Percentiles rank a stretch among this genome's conserved stretches.
Conservation (phyloP, 768 basidiomycete species). For the Panaeolus papilionaceus region DNA sequence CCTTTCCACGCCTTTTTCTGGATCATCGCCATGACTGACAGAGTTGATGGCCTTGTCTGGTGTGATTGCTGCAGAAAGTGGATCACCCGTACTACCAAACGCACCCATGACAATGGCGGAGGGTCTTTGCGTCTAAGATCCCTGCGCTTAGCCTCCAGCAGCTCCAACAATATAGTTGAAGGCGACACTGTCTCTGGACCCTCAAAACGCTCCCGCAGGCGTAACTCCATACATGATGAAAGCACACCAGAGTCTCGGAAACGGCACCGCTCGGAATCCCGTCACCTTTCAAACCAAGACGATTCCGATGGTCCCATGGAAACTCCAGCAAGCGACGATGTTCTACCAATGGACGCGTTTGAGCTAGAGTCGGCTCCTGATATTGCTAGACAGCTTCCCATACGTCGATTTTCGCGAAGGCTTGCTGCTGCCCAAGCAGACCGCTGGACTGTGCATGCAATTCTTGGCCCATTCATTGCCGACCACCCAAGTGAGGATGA, state of each 20-base stretch:
- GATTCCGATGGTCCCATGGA: too few species aligned
- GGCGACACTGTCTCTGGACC: not conserved
- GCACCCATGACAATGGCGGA: not conserved
- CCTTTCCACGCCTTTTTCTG: too few species aligned
- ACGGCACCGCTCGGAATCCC: too few species aligned
- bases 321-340: not conserved
- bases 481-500: not conserved
- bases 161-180: too few species aligned
- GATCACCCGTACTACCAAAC: not conserved
- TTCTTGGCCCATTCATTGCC: not conserved
- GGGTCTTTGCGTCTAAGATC: not conserved
- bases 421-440: not conserved
- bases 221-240: too few species aligned
- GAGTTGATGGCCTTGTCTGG: not conserved
- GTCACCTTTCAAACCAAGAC: too few species aligned
- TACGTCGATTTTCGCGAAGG: not conserved
- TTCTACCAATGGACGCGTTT: not conserved
- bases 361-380: not conserved
- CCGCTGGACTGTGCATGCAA: not conserved
- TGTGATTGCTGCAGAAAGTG: not conserved
- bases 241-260: too few species aligned
- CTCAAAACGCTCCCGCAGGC: too few species aligned
- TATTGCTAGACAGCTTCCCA: not conserved
- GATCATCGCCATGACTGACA: too few species aligned
- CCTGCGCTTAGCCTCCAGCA: not conserved